Percentiles rank a stretch among this genome's conserved stretches.
Conservation (phyloP, 73 alveolate species). For the Halteria grandinella region DNA sequence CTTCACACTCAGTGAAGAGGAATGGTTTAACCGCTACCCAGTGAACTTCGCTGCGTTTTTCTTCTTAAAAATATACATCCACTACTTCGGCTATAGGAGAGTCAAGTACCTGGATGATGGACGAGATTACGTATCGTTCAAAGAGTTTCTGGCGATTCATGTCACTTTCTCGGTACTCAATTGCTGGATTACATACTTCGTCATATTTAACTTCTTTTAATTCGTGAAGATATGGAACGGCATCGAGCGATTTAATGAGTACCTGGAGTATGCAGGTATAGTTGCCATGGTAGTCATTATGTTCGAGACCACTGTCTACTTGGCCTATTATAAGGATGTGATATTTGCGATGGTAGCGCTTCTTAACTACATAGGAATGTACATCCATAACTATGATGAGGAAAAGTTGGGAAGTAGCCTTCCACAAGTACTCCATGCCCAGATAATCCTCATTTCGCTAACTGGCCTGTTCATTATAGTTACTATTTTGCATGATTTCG, state of each 20-base stretch:
- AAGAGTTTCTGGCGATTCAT: conserved; percentile 59
- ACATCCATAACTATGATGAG: neutral
- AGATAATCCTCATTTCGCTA: conserved; percentile 14
- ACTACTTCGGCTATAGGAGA: conserved; percentile 21
- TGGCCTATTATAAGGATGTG: conserved; percentile 62
- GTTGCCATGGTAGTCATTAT: conserved; percentile 44
- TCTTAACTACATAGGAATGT: conserved; percentile 23
- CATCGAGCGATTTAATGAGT: too few species aligned
- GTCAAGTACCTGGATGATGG: conserved; percentile 68
- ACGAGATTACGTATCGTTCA: conserved; percentile 47
- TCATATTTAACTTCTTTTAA: conserved; percentile 46
- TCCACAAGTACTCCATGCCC: neutral
- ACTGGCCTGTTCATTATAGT: conserved; percentile 20
- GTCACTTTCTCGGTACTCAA: conserved; percentile 53
- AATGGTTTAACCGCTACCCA: conserved; percentile 1
- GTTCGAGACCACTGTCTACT: conserved; percentile 37
- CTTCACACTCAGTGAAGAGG: conserved; percentile 11
- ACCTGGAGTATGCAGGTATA: too few species aligned
- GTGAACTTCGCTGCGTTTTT: conserved; percentile 36
- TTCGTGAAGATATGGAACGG: too few species aligned
- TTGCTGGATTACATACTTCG: conserved; percentile 53
- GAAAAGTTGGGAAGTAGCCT: neutral
- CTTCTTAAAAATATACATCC: conserved; percentile 38
- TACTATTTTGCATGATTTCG: conserved; percentile 49
- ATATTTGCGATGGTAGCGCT: conserved; percentile 32